Evolutionary conservation across 441 rosid genomes (phyloP), one percentile per base, ranked within the genome.

Genomic region (Gossypium schwendimanii): DNA sequence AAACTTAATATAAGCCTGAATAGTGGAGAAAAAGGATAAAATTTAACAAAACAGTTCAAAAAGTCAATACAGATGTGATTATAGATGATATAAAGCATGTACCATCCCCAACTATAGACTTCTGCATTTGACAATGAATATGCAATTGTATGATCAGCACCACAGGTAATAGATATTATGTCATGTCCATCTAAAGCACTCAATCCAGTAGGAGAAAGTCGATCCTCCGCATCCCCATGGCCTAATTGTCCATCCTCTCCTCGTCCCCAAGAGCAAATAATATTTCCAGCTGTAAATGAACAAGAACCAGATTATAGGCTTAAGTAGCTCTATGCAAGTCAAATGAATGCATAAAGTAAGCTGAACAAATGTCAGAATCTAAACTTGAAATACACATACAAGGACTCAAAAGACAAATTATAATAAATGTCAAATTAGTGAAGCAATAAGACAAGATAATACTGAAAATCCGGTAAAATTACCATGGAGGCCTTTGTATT

Each of bases 21-120:
- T 31, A 36, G 10, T n/a, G 18, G 15, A 28, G n/a, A 12, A 59
- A 14, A 47, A 47, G 20, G 31, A 57, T 57, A n/a, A 59, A 59
- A 14, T 59, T 59, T 23, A 59, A 59, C 9, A 17, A 59, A 59
- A 28, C 63, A 28, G 18, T 14, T 36, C 41, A 36, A 36, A 36
- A 36, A 36, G 41, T 36, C 6, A 36, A 36, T 36, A 7, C 41
- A 36, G 41, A 36, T 36, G 9, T 36, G 41, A 6, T 36, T 36
- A 36, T 36, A 36, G 41, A 36, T 36, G 41, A 36, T 36, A 57
- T 55, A 36, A 41, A 76, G 73, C 71, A 76, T 93, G 52, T 75
- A 94, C 99, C 99, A 95, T 87, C 99, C 99, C 99, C 99, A 95
- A 77, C 97, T 92, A 79, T 86, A 95, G 41, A 90, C 96, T 76